A percentile compares a stretch with the other conserved stretches of the same genome.
Conservation (phyloP, 352 stramenopile genomes). For the Phytopythium helicoides region DNA sequence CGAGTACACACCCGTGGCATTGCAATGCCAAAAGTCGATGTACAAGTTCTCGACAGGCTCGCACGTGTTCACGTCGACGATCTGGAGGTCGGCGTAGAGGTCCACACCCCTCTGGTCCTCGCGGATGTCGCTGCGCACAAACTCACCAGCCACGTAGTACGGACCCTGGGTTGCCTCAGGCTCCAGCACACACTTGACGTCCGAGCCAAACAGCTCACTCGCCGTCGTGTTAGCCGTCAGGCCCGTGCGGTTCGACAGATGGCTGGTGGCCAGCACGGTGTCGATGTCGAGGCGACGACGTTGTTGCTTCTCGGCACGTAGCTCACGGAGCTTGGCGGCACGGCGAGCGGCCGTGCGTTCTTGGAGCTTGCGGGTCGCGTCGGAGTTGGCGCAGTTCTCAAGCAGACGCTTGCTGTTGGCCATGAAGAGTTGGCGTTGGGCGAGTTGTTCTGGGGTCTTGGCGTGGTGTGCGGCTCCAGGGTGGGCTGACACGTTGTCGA, state of each 20-base stretch:
- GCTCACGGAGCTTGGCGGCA: constrained; percentile 8
- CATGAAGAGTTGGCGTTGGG: constrained; percentile 19
- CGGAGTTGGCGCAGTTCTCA: constrained; percentile 15
- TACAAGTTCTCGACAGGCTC: too few species aligned
- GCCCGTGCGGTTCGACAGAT: constrained; percentile 17
- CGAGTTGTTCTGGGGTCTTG: constrained; percentile 7
- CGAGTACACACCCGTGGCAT: constrained; percentile 27
- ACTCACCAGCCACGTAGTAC: constrained; percentile 24
- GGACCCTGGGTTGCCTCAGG: constrained; percentile 25
- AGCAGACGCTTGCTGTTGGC: constrained; percentile 15
- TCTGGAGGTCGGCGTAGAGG: too few species aligned
- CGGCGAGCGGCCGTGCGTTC: constrained; percentile 15
- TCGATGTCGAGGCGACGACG: constrained; percentile 16
- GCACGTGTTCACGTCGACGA: too few species aligned
- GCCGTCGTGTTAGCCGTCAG: constrained; percentile 15
- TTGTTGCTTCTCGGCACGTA: constrained; percentile 5
- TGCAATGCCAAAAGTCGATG: too few species aligned
- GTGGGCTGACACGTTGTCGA: constrained; percentile 11
- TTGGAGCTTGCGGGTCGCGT: constrained; percentile 15
- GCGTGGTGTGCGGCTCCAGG: constrained; percentile 10
- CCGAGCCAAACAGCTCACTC: constrained; percentile 16
- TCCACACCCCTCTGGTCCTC: too few species aligned
- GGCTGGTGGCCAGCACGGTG: constrained; percentile 17
- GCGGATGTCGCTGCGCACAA: constrained; percentile 23
- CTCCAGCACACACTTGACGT: constrained; percentile 16